Evolutionary conservation across 2,329 filamentous ascomycete genomes (phyloP).

Genomic region (Trichoderma endophyticum): DNA sequence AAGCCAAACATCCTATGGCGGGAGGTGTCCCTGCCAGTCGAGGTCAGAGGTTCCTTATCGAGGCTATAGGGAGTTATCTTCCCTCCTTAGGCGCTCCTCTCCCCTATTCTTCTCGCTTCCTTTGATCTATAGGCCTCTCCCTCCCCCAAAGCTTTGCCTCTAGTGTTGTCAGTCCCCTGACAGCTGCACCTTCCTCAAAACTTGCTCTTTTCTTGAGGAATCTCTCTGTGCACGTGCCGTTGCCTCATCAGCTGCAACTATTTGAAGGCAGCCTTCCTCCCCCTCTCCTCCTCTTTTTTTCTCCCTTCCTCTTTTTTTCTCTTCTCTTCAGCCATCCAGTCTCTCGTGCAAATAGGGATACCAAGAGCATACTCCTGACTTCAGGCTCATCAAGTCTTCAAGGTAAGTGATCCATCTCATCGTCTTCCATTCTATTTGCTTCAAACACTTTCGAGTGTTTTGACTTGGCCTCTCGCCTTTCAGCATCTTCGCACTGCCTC

Average conservation of each 20-base stretch:
- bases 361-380: neutral
- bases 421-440: neutral
- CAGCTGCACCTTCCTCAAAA: neutral
- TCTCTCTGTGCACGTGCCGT: neutral
- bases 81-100: neutral
- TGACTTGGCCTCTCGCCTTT: neutral
- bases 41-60: neutral
- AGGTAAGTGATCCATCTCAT: neutral
- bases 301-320: neutral
- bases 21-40: too few relatives aligned
- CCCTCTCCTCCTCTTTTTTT: conserved; percentile 3
- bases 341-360: neutral
- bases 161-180: neutral
- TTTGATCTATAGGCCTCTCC: neutral
- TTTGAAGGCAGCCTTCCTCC: neutral
- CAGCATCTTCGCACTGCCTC: too few relatives aligned
- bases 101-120: neutral
- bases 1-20: too few relatives aligned
- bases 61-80: neutral
- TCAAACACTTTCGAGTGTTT: neutral
- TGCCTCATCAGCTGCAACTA: conserved; percentile 25
- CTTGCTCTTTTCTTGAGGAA: neutral
- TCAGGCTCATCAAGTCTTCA: neutral
- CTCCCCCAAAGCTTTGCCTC: neutral
- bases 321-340: neutral